phyloP scores from a whole-genome alignment of 139 green algal species.

The Chlorella vulgaris region DNA sequence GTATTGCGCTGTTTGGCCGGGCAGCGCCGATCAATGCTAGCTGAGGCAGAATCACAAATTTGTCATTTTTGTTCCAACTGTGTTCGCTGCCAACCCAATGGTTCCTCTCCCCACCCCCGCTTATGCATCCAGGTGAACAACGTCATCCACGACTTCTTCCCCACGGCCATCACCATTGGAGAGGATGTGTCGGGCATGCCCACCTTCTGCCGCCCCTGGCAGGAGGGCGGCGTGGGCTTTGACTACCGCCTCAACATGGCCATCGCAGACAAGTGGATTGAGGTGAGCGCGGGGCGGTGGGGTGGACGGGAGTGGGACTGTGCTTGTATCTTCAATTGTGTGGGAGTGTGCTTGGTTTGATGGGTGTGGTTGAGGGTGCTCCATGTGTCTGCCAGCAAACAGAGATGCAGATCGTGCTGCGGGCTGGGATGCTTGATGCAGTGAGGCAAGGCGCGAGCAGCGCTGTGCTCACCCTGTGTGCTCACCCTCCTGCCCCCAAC shows the following conservation, averaged over 20 bases:
- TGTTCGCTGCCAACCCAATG: no score
- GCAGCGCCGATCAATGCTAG: no score
- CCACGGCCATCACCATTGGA: conserved; percentile 87
- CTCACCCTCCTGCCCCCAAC: no score
- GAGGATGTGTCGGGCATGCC: conserved; percentile 98
- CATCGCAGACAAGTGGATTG: conserved; percentile 99
- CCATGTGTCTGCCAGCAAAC: not conserved
- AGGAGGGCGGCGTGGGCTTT: conserved; percentile 96
- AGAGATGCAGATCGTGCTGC: no score
- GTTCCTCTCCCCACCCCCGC: not conserved
- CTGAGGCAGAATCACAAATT: not conserved
- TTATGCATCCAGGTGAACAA: conserved; percentile 80
- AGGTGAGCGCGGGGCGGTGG: conserved; percentile 55
- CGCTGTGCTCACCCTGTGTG: no score
- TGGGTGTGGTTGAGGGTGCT: not conserved
- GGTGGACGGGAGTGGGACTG: not conserved
- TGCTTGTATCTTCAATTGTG: not conserved
- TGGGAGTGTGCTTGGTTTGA: no score
- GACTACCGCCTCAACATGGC: conserved; percentile 99
- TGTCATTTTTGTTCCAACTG: not conserved
- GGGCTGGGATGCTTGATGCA: no score
- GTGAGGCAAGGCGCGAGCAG: no score
- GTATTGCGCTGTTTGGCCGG: no score
- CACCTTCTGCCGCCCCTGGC: conserved; percentile 84
- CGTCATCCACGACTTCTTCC: conserved; percentile 94